Conservation (phyloP, 2,329 filamentous ascomycete genomes). For the Dryadomyces quercivorus region DNA sequence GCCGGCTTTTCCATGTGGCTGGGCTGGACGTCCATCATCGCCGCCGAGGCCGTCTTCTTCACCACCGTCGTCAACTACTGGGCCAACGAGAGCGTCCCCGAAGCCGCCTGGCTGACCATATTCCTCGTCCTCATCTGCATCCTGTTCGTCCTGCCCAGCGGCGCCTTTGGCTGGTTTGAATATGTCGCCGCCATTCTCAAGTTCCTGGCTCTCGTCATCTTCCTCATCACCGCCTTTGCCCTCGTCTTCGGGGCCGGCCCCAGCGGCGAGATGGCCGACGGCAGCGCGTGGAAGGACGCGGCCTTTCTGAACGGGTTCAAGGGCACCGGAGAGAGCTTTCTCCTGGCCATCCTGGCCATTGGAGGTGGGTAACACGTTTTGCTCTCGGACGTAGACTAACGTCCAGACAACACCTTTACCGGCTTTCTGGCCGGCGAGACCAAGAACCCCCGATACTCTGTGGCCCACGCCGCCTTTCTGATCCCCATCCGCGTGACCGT, state of each 20-base stretch:
- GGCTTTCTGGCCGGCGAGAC: slow-evolving; percentile 45
- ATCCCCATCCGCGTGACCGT: slow-evolving; percentile 25
- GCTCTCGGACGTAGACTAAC: too few relatives aligned
- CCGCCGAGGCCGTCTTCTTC: slow-evolving; percentile 4
- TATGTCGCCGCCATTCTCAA: slow-evolving; percentile 37
- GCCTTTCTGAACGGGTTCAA: slow-evolving; percentile 49
- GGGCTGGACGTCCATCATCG: slow-evolving; percentile 2
- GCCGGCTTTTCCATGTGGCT: slow-evolving; percentile 5
- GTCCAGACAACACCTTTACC: slow-evolving; percentile 3
- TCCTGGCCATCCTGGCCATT: slow-evolving; percentile 2
- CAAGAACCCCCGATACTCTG: slow-evolving; percentile 54
- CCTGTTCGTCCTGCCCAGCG: background rate
- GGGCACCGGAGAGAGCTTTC: background rate
- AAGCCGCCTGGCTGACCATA: slow-evolving; percentile 3
- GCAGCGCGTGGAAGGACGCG: slow-evolving; percentile 33
- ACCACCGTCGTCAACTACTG: slow-evolving; percentile 4
- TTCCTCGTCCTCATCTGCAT: slow-evolving; percentile 1
- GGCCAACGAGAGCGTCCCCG: background rate
- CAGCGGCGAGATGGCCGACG: slow-evolving; percentile 25
- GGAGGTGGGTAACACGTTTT: background rate
- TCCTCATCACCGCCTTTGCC: slow-evolving; percentile 49
- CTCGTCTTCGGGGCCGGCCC: slow-evolving; percentile 49
- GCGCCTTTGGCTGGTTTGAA: slow-evolving; percentile 4
- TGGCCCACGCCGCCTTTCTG: slow-evolving; percentile 76
- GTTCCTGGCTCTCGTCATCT: slow-evolving; percentile 43